These are phyloP conservation scores for Lodderomyces parapsilosis DNA, from an alignment of 1,139 yeast species.

Conservation along the genomic window DNA sequence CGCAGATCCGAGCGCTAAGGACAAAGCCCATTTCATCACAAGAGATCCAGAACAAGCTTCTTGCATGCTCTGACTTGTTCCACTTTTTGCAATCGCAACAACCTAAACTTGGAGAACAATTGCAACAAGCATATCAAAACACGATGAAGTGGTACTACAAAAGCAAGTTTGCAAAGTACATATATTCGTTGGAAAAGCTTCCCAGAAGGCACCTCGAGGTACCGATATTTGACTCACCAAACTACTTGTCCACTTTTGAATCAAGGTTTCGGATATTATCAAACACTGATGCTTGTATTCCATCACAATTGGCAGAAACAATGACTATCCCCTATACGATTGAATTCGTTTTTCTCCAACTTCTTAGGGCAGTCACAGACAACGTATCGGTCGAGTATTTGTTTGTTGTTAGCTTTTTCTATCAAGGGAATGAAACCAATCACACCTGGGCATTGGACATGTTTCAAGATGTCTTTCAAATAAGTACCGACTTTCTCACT, in stretches of 20 bases:
- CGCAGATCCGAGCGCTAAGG: constrained; percentile 63
- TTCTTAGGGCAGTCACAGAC: constrained; percentile 72
- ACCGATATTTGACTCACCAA: constrained; percentile 50
- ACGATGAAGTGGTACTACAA: constrained; percentile 94
- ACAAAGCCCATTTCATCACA: constrained; percentile 57
- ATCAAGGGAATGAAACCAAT: constrained; percentile 46
- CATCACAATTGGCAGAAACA: constrained; percentile 84
- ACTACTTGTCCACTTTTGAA: constrained; percentile 55
- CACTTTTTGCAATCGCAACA: constrained; percentile 56
- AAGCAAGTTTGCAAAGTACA: constrained; percentile 74
- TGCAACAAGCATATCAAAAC: constrained; percentile 74
- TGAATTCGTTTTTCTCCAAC: constrained; percentile 72
- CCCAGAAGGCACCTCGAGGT: constrained; percentile 53
- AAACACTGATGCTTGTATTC: constrained; percentile 45
- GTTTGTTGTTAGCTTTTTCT: constrained; percentile 72
- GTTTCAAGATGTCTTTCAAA: constrained; percentile 50
- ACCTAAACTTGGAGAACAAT: constrained; percentile 68
- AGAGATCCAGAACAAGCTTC: constrained; percentile 64
- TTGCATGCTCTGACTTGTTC: constrained; percentile 60
- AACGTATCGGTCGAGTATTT: constrained; percentile 77
- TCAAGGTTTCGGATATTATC: constrained; percentile 42
- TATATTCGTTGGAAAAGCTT: constrained; percentile 69
- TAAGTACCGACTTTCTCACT: constrained; percentile 38
- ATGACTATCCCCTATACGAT: constrained; percentile 65
- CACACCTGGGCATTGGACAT: constrained; percentile 49